Conservation (phyloP, 345 rosid genomes). For the Pistacia atlantica region DNA sequence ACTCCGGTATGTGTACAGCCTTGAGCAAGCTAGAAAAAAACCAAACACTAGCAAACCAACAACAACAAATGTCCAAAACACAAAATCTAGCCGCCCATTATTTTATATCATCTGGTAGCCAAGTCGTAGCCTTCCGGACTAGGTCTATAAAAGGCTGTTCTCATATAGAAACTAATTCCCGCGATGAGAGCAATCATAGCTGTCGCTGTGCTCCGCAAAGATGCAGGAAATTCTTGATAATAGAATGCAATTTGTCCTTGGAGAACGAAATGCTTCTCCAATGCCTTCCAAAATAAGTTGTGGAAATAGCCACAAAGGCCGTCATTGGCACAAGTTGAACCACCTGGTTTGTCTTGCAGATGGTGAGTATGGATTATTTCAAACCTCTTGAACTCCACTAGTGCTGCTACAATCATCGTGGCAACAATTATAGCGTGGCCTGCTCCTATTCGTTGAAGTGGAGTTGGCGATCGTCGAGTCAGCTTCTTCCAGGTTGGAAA, state of each 20-base stretch:
- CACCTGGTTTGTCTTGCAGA: background rate
- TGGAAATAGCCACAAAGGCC: constrained; percentile 53
- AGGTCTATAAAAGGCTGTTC: constrained; percentile 27
- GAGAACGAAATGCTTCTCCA: constrained; percentile 53
- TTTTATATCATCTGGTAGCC: too few species aligned
- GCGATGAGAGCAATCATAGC: constrained; percentile 40
- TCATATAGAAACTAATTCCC: constrained; percentile 40
- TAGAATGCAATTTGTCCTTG: constrained; percentile 36
- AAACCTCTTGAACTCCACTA: constrained; percentile 49
- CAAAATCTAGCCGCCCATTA: too few species aligned
- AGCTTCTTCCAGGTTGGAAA: constrained; percentile 41
- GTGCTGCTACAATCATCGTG: constrained; percentile 36
- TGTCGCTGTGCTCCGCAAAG: constrained; percentile 43
- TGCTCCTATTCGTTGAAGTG: constrained; percentile 44
- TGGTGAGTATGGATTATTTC: constrained; percentile 16
- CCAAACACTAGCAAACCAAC: too few species aligned
- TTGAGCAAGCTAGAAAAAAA: too few species aligned
- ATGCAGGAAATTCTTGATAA: constrained; percentile 49
- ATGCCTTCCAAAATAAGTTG: constrained; percentile 43
- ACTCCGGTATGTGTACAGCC: too few species aligned
- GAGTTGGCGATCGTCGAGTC: constrained; percentile 17
- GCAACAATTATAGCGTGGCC: constrained; percentile 47
- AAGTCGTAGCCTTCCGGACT: too few species aligned
- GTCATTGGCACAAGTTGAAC: constrained; percentile 34
- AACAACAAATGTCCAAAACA: too few species aligned